phyloP scores from a whole-genome alignment of 2,329 filamentous ascomycete genomes.

The Fusarium bulbicola region DNA sequence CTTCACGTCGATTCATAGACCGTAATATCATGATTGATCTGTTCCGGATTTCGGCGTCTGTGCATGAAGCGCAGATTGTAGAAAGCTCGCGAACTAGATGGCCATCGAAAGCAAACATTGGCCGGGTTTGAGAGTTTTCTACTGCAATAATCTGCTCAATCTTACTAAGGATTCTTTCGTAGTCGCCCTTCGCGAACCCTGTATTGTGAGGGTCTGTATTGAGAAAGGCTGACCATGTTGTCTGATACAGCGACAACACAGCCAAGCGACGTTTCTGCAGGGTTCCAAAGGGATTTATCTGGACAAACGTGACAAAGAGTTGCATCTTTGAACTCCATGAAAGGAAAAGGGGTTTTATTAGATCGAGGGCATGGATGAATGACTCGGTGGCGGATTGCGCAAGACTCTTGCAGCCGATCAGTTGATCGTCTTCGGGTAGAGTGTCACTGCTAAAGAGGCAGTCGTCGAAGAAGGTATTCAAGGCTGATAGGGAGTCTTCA shows the following conservation, averaged over 20 bases:
- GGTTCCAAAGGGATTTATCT: neutral
- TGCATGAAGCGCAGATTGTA: conserved; percentile 19
- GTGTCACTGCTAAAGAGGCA: neutral
- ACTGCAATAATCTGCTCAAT: conserved; percentile 7
- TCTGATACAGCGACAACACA: neutral
- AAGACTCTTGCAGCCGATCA: neutral
- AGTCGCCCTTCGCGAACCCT: neutral
- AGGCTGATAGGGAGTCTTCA: neutral
- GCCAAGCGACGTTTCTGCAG: neutral
- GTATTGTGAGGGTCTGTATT: neutral
- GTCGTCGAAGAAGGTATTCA: neutral
- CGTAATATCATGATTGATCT: conserved; percentile 20
- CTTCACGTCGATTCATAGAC: conserved; percentile 25
- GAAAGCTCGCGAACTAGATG: conserved; percentile 21
- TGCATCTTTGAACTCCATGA: conserved; percentile 1
- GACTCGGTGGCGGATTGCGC: neutral
- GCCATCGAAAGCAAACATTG: conserved; percentile 30
- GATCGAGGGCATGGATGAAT: neutral
- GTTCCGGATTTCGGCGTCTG: conserved; percentile 2
- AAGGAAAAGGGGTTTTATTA: neutral
- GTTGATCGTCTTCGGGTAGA: too few relatives aligned
- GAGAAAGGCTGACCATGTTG: neutral
- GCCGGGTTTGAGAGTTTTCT: neutral
- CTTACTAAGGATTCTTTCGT: conserved; percentile 5
- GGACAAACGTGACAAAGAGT: neutral